Conservation (phyloP, 2,329 filamentous ascomycete species). For the Bertia moriformis region DNA sequence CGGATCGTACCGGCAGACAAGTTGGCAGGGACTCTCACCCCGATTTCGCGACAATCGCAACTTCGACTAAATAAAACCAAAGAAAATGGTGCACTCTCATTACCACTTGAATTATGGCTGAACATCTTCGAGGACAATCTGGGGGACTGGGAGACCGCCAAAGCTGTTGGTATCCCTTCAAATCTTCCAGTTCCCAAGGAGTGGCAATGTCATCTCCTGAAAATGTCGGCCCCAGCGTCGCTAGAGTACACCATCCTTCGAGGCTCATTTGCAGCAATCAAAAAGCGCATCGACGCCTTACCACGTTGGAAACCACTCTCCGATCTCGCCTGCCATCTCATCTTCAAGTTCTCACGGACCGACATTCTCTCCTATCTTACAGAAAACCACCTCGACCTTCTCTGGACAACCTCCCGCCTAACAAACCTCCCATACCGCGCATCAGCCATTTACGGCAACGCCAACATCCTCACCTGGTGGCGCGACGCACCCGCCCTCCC, state of each 20-base stretch:
- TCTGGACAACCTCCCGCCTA: not conserved
- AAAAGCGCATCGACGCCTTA: not conserved
- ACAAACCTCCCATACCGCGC: not conserved
- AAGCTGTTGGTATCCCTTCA: not conserved
- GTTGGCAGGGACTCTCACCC: no score
- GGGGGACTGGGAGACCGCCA: not conserved
- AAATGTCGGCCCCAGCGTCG: not conserved
- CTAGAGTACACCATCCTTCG: not conserved
- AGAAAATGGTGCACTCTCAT: not conserved
- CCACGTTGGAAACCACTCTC: slow-evolving; percentile 1
- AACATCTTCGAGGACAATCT: not conserved
- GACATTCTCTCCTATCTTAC: slow-evolving; percentile 1
- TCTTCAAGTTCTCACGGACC: slow-evolving; percentile 1
- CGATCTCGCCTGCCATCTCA: slow-evolving; percentile 1
- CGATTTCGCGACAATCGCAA: not conserved
- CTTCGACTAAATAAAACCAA: not conserved
- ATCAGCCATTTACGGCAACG: not conserved
- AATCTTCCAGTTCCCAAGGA: slow-evolving; percentile 1
- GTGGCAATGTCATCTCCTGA: not conserved
- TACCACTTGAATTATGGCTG: not conserved
- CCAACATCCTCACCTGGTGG: slow-evolving; percentile 1
- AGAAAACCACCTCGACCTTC: slow-evolving; percentile 1
- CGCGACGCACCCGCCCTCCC: not conserved
- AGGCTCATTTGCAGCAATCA: not conserved
- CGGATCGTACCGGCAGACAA: not conserved